These are phyloP conservation scores for Candida tunisiensis DNA, from an alignment of 1,139 yeast species.

Conservation along the genomic window DNA sequence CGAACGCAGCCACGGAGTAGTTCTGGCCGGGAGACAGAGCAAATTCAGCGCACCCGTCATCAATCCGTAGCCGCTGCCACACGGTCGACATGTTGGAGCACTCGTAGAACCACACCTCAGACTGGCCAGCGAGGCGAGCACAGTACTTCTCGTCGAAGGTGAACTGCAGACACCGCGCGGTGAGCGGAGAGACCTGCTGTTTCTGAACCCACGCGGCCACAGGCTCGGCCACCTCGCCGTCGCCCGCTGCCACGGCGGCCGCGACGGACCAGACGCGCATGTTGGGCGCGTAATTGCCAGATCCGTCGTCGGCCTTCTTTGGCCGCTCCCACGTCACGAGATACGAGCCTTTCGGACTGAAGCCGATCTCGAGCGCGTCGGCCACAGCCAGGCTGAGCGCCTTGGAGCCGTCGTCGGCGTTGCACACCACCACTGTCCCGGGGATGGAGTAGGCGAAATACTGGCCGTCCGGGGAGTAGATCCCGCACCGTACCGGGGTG, in stretches of 20 bases:
- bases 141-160: conserved; percentile 60
- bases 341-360: conserved; percentile 79
- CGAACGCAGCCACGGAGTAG: conserved; percentile 83
- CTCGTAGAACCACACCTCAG: conserved; percentile 62
- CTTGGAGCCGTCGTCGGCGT: conserved; percentile 33
- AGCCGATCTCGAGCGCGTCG: conserved; percentile 66
- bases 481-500: conserved; percentile 21
- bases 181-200: conserved; percentile 35
- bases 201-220: conserved; percentile 60
- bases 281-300: conserved; percentile 59
- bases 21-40: conserved; percentile 76
- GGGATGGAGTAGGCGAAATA: conserved; percentile 31
- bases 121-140: conserved; percentile 39
- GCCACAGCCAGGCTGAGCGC: conserved; percentile 30
- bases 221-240: conserved; percentile 27
- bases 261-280: conserved; percentile 52
- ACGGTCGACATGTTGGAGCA: conserved; percentile 38
- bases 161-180: conserved; percentile 82
- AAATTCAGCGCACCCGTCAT: conserved; percentile 38
- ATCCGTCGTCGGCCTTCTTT: conserved; percentile 26
- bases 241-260: conserved; percentile 8
- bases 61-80: conserved; percentile 42
- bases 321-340: conserved; percentile 91
- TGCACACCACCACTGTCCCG: conserved; percentile 32
- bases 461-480: conserved; percentile 30